A percentile compares a stretch with the other conserved stretches of the same genome.
Evolutionary conservation across 768 basidiomycete species (phyloP).

Genomic region (Termitomyces sp.): DNA sequence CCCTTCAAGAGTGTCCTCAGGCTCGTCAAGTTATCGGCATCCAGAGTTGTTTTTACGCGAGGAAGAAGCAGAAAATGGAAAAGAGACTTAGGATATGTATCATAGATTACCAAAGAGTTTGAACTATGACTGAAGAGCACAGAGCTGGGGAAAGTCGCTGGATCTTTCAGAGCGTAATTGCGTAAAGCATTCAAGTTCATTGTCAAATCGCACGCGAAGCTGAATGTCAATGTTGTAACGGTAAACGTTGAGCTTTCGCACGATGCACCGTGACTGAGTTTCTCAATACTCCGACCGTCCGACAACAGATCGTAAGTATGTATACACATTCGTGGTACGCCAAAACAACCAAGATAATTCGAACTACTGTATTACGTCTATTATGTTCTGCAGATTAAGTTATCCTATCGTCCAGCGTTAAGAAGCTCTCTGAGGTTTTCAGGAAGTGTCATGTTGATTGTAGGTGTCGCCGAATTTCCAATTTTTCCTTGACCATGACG

Average conservation of each 20-base stretch:
- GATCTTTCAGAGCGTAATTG: slow-evolving; percentile 52
- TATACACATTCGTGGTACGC: background rate
- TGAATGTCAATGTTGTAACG: too few relatives aligned
- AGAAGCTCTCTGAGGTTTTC: slow-evolving; percentile 60
- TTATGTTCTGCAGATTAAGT: background rate
- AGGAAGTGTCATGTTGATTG: slow-evolving; percentile 42
- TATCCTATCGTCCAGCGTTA: slow-evolving; percentile 32
- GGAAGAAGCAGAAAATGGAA: slow-evolving; percentile 92
- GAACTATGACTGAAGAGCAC: slow-evolving; percentile 54
- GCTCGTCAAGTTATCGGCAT: slow-evolving; percentile 37
- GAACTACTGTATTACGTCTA: background rate
- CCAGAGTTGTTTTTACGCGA: slow-evolving; percentile 33
- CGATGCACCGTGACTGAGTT: too few relatives aligned
- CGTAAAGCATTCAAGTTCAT: slow-evolving; percentile 55
- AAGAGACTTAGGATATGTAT: slow-evolving; percentile 75
- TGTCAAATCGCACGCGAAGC: background rate
- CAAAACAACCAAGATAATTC: background rate
- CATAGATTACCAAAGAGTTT: slow-evolving; percentile 61
- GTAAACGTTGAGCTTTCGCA: too few relatives aligned
- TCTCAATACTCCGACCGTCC: background rate
- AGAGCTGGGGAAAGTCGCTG: slow-evolving; percentile 50
- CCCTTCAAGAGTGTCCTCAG: slow-evolving; percentile 52
- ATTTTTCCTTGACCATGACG: slow-evolving; percentile 9
- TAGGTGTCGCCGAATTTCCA: slow-evolving; percentile 12
- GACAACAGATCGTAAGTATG: too few relatives aligned